These are phyloP conservation scores for Hygrocybe punicea DNA, from an alignment of 768 basidiomycete genomes.

Conservation along the genomic window DNA sequence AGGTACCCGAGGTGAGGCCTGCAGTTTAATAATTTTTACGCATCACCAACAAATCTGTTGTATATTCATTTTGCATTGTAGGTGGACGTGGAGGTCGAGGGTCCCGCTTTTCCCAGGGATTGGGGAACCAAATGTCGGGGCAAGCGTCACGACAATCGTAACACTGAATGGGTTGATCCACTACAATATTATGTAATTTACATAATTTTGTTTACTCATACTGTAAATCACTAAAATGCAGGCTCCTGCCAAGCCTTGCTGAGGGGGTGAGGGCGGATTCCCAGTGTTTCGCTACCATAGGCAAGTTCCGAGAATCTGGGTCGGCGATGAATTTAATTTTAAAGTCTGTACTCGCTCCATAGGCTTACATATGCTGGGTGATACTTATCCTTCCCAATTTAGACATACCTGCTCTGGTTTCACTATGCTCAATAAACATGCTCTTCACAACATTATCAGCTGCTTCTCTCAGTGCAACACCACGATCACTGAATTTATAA, in stretches of 20 bases:
- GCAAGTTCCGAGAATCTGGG: too few relatives aligned
- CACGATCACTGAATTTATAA: neutral
- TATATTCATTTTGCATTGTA: neutral
- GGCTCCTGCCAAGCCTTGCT: too few relatives aligned
- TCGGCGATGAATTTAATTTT: too few relatives aligned
- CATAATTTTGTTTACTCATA: too few relatives aligned
- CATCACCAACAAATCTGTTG: too few relatives aligned
- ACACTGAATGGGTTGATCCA: too few relatives aligned
- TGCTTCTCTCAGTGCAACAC: neutral
- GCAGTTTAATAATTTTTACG: constrained; percentile 1
- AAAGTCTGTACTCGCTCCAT: too few relatives aligned
- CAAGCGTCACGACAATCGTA: neutral
- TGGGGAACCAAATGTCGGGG: constrained; percentile 68
- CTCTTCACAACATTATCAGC: neutral
- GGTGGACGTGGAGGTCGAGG: constrained; percentile 60
- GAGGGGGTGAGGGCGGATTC: too few relatives aligned
- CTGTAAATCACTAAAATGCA: too few relatives aligned
- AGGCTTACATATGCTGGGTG: too few relatives aligned
- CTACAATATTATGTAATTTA: too few relatives aligned
- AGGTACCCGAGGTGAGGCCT: constrained; percentile 54
- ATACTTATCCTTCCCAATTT: neutral
- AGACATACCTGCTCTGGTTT: neutral
- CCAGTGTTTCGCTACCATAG: too few relatives aligned
- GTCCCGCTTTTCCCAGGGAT: constrained; percentile 76
- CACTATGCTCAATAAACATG: neutral